Evolutionary conservation across 306 rosid genomes (phyloP), one percentile per base, ranked within the genome.

Genomic region (Lathyrus sativus): DNA sequence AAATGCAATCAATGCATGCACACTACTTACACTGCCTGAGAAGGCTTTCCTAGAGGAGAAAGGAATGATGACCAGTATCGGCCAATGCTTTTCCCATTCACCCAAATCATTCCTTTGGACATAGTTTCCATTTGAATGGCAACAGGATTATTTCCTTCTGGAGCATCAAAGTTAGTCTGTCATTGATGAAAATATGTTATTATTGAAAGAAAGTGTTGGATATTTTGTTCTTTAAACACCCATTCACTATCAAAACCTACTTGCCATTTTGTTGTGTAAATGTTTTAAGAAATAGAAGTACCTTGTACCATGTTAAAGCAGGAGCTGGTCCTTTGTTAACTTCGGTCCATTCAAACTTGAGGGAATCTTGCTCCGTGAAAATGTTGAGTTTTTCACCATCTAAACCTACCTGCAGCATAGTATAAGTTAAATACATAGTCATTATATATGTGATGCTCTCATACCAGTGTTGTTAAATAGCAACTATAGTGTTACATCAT

Each of bases 81-180:
- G 4, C 73, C 73, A 51, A 68, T 51, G 39, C 39, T 68, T 18
- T 67, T 68, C n/a, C 62, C 73, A 37, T 68, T 68, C 49, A 68
- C 73, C 73, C 62, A 68, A 67, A 68, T 9, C 73, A 68, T 68
- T 33, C 73, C 73, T 53, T 68, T 68, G 50, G 73, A 68, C 73
- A 68, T 68, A 4, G 53, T 68, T 38, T 8, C 51, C 73, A 68
- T 68, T 19, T 53, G 22, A 53, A 68, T 68, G 37, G 63, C 63
- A 51, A 68, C 51, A 22, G 73, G 73, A 7, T 13, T 22, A 3
- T 68, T 38, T 68, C 73, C 73, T 38, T 51, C 73, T 0, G 62
- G 62, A 35, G 73, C 73, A 68, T 51, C 50, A 51, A 51, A 68
- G 38, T 37, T 10, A 19, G 73, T 46, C 73, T 68, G 62, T 68